These are phyloP conservation scores for Cladophialophora exuberans DNA, from an alignment of 2,329 filamentous ascomycete genomes.

Conservation along the genomic window DNA sequence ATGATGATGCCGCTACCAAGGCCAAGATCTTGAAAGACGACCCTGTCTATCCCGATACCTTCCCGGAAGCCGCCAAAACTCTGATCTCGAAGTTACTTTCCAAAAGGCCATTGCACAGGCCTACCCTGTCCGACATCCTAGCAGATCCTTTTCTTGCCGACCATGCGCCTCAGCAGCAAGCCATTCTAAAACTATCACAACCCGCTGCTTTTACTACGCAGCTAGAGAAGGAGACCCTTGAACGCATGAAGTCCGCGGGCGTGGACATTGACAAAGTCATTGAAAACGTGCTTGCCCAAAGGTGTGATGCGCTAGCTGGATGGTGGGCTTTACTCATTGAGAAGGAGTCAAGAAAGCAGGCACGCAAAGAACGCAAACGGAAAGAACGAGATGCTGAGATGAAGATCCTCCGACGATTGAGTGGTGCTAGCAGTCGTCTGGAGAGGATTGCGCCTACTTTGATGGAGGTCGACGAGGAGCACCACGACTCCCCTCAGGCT, in stretches of 20 bases:
- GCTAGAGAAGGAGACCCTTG: constrained; percentile 86
- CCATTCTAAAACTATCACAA: constrained; percentile 80
- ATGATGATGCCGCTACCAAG: constrained; percentile 87
- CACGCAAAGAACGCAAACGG: constrained; percentile 76
- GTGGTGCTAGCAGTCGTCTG: constrained; percentile 84
- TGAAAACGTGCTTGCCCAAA: constrained; percentile 86
- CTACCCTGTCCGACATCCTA: constrained; percentile 81
- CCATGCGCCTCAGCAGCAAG: constrained; percentile 83
- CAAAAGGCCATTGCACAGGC: constrained; percentile 83
- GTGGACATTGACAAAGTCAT: constrained; percentile 94
- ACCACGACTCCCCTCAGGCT: too few species aligned
- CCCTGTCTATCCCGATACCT: constrained; percentile 78
- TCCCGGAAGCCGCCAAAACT: constrained; percentile 76
- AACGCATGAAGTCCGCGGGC: constrained; percentile 90
- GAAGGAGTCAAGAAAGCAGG: constrained; percentile 89
- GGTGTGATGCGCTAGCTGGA: constrained; percentile 86
- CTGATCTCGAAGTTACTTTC: constrained; percentile 82
- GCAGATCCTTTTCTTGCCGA: constrained; percentile 86
- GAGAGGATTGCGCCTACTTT: constrained; percentile 78
- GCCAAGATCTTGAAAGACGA: constrained; percentile 82
- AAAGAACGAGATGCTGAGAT: constrained; percentile 82
- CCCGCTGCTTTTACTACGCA: constrained; percentile 81
- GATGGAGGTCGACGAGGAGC: constrained; percentile 78
- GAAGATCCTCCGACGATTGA: constrained; percentile 78
- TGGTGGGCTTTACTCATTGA: constrained; percentile 97